Evolutionary conservation across 73 alveolate genomes (phyloP).

Genomic region (Symbiodinium natans): DNA sequence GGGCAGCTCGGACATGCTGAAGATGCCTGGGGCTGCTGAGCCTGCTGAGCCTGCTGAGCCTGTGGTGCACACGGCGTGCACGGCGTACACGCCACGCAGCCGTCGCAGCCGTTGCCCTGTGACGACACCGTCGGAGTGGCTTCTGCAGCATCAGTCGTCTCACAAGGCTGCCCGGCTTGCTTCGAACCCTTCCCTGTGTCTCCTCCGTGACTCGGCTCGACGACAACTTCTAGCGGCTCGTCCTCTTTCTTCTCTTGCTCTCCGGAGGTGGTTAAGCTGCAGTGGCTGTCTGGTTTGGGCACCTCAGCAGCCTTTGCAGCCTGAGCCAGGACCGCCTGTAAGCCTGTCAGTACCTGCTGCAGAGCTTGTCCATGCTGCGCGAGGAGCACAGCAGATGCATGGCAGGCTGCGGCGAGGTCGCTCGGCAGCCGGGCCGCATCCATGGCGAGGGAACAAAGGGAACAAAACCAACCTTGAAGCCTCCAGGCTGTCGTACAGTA

Average conservation of each 20-base stretch:
- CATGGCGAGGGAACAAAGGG: no score
- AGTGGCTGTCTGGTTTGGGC: neutral
- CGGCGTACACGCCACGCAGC: neutral
- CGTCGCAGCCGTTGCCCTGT: neutral
- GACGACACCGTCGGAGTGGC: neutral
- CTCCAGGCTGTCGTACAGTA: no score
- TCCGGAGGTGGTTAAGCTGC: neutral
- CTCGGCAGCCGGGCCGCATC: neutral
- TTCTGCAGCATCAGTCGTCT: neutral
- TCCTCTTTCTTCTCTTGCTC: neutral
- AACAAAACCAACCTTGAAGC: no score
- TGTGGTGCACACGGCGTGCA: neutral
- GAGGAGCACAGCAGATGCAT: neutral
- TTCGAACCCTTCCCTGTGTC: neutral
- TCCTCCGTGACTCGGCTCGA: neutral
- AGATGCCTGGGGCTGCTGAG: neutral
- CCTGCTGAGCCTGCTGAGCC: neutral
- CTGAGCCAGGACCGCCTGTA: conserved; percentile 2
- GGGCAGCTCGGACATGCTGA: neutral
- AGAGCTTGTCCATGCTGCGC: neutral
- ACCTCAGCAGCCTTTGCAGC: neutral
- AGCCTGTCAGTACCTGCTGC: neutral
- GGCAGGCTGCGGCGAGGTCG: neutral
- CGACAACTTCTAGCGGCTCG: neutral
- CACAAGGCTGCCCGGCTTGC: neutral